Conservation (phyloP, 495 filamentous ascomycete species). For the Cercophora samala region DNA sequence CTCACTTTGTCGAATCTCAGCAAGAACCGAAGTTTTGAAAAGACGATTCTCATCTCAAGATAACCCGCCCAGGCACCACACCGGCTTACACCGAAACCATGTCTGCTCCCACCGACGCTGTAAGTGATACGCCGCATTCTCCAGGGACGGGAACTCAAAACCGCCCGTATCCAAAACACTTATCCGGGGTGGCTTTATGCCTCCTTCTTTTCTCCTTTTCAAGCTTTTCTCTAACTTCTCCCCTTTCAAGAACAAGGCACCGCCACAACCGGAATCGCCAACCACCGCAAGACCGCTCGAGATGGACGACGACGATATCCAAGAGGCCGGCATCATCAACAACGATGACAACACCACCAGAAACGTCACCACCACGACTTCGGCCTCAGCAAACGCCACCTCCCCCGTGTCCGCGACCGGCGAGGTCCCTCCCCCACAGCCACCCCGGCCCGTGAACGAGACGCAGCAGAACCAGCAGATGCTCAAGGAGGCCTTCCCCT, state of each 20-base stretch:
- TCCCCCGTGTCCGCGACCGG: slow-evolving; percentile 40
- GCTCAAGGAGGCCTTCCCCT: slow-evolving; percentile 89
- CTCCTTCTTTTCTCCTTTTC: neutral
- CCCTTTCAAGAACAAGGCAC: slow-evolving; percentile 33
- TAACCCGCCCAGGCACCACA: too few relatives aligned
- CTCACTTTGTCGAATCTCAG: neutral
- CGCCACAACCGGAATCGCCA: slow-evolving; percentile 66
- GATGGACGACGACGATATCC: slow-evolving; percentile 79
- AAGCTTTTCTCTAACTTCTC: neutral
- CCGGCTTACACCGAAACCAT: slow-evolving; percentile 23
- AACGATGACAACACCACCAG: slow-evolving; percentile 35
- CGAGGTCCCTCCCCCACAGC: slow-evolving; percentile 72
- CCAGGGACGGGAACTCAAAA: slow-evolving; percentile 8
- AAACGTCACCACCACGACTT: slow-evolving; percentile 35
- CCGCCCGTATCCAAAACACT: neutral
- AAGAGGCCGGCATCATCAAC: slow-evolving; percentile 55
- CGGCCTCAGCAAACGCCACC: slow-evolving; percentile 40
- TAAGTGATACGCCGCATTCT: slow-evolving; percentile 30
- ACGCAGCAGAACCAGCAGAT: slow-evolving; percentile 82
- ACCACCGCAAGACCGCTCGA: slow-evolving; percentile 79
- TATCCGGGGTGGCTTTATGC: slow-evolving; percentile 17
- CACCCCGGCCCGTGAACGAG: slow-evolving; percentile 78
- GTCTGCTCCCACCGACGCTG: slow-evolving; percentile 42
- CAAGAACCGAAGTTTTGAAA: neutral
- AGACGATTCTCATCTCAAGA: neutral